These are phyloP conservation scores for Microstegium vimineum DNA, from an alignment of 176 grass and related monocot genomes.

Conservation along the genomic window DNA sequence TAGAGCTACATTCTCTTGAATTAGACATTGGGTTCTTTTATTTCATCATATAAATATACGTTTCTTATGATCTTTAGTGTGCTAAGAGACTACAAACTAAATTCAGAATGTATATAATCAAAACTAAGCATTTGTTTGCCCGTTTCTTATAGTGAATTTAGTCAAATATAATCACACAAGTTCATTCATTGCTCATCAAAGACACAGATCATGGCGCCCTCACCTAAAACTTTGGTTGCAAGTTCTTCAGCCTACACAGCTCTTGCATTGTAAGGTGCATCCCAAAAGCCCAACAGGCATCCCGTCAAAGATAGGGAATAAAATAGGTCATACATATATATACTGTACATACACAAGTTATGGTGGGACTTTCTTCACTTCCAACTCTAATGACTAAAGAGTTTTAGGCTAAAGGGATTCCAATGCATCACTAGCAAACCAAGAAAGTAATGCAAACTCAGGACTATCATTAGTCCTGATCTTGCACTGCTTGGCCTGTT, in stretches of 20 bases:
- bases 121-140: background rate
- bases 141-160: background rate
- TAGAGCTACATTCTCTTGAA: no score
- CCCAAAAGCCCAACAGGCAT: background rate
- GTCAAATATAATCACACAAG: background rate
- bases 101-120: no score
- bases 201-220: background rate
- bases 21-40: no score
- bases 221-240: background rate
- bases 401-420: constrained; percentile 13
- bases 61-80: background rate
- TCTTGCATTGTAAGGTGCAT: background rate
- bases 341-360: constrained; percentile 22
- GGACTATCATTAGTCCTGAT: background rate
- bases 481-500: constrained; percentile 14
- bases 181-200: background rate
- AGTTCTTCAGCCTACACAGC: background rate
- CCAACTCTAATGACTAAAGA: constrained; percentile 20
- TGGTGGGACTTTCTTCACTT: constrained; percentile 23
- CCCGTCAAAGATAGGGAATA: background rate
- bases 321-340: background rate
- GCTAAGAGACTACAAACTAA: no score
- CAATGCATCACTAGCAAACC: constrained; percentile 32
- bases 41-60: background rate
- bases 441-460: constrained; percentile 16